A percentile compares a stretch with the other conserved stretches of the same genome.
Evolutionary conservation across 108 stramenopile species (phyloP).

Genomic region (Nitzschia sp.): DNA sequence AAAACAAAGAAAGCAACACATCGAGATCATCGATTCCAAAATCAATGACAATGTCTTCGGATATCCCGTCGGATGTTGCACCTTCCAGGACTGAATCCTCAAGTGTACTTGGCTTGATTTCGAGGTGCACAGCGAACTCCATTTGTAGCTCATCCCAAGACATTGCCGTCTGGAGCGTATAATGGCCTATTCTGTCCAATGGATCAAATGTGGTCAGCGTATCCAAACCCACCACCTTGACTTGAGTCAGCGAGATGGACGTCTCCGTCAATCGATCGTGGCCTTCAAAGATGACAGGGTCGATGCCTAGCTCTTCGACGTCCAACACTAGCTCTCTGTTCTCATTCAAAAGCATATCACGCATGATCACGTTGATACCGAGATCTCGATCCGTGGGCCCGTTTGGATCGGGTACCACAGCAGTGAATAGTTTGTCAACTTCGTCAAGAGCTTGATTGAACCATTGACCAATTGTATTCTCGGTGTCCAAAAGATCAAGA

Average conservation of each 20-base stretch:
- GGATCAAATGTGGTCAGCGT: conserved; percentile 54
- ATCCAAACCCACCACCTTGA: conserved; percentile 57
- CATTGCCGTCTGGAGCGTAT: conserved; percentile 62
- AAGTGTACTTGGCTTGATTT: conserved; percentile 39
- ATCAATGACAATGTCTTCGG: conserved; percentile 47
- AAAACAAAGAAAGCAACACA: conserved; percentile 46
- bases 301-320: conserved; percentile 12
- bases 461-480: conserved; percentile 15
- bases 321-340: conserved; percentile 41
- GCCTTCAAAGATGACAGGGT: conserved; percentile 47
- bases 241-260: conserved; percentile 45
- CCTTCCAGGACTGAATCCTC: conserved; percentile 38
- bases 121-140: conserved; percentile 48
- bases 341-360: conserved; percentile 46
- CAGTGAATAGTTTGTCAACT: conserved; percentile 19
- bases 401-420: conserved; percentile 6
- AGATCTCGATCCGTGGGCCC: conserved; percentile 24
- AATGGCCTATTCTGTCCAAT: conserved; percentile 53
- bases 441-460: conserved; percentile 29
- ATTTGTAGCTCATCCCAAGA: conserved; percentile 51
- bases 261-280: conserved; percentile 69
- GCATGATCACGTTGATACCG: conserved; percentile 54
- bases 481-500: conserved; percentile 19
- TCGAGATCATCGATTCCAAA: conserved; percentile 46
- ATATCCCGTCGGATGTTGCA: conserved; percentile 36